These are phyloP conservation scores for Malus hybrid DNA, from an alignment of 331 rosid genomes.

Conservation along the genomic window DNA sequence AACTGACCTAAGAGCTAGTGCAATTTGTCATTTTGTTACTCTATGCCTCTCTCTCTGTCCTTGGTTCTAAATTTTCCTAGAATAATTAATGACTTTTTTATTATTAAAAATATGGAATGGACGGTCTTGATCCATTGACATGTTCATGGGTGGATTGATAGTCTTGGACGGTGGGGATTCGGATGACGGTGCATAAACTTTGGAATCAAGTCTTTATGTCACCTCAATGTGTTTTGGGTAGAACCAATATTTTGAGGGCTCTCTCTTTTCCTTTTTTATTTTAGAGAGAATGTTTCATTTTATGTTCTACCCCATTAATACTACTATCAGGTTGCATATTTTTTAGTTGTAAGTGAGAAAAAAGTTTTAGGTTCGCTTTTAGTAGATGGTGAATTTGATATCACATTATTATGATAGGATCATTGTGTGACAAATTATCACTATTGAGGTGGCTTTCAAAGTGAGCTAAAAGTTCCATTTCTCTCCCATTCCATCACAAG, in stretches of 20 bases:
- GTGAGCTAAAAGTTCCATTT: too few species aligned
- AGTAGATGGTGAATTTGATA: too few species aligned
- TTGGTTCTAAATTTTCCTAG: not conserved
- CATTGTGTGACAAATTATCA: too few species aligned
- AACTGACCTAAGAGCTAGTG: not conserved
- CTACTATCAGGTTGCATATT: not conserved
- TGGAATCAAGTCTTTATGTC: conserved; percentile 48
- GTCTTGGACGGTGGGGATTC: conserved; percentile 11
- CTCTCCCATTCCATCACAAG: too few species aligned
- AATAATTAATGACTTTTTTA: not conserved
- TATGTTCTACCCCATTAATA: too few species aligned
- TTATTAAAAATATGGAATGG: not conserved
- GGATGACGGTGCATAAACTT: conserved; percentile 16
- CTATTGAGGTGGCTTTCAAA: too few species aligned
- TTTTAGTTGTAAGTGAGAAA: not conserved
- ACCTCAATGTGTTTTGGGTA: conserved; percentile 8
- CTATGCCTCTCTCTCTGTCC: not conserved
- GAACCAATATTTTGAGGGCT: not conserved
- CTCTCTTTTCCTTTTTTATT: not conserved
- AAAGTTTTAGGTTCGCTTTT: too few species aligned
- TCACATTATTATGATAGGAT: too few species aligned
- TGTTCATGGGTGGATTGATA: conserved; percentile 3
- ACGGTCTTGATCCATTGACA: conserved; percentile 5
- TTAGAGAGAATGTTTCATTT: too few species aligned
- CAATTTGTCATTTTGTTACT: not conserved